A percentile compares a stretch with the other conserved stretches of the same genome.
Conservation (phyloP, 2,329 filamentous ascomycete species). For the Aspergillus ochraceus region DNA sequence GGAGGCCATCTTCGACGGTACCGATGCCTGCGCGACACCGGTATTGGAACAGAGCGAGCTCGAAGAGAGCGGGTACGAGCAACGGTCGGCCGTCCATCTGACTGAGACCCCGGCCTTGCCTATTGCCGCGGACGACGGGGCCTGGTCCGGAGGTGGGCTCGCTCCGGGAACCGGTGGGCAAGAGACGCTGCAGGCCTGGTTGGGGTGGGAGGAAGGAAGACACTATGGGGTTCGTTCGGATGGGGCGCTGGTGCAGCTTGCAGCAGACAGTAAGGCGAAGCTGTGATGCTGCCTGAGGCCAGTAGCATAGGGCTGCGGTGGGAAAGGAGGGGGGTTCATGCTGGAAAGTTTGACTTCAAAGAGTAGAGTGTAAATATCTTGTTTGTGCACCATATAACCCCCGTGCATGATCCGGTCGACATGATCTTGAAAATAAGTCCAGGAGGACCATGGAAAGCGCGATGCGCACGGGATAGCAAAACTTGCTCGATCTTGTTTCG, state of each 20-base stretch:
- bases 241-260: slow-evolving; percentile 59
- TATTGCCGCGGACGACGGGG: slow-evolving; percentile 60
- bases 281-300: slow-evolving; percentile 6
- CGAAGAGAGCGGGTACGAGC: slow-evolving; percentile 55
- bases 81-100: slow-evolving; percentile 52
- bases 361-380: background rate
- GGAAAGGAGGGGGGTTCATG: background rate
- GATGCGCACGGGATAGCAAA: background rate
- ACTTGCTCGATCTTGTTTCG: background rate
- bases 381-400: background rate
- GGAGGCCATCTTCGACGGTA: slow-evolving; percentile 84
- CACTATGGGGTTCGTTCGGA: slow-evolving; percentile 65
- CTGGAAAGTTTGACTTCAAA: background rate
- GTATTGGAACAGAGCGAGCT: slow-evolving; percentile 76
- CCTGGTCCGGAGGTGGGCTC: slow-evolving; percentile 64
- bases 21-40: slow-evolving; percentile 90
- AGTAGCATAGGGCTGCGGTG: background rate
- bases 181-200: slow-evolving; percentile 67
- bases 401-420: background rate
- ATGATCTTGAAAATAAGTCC: background rate
- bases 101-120: slow-evolving; percentile 67
- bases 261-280: slow-evolving; percentile 35
- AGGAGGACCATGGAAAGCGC: background rate
- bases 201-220: slow-evolving; percentile 71
- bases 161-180: slow-evolving; percentile 71